Conservation (phyloP, 805 yeast species). For the Starmerella sirachaensis region DNA sequence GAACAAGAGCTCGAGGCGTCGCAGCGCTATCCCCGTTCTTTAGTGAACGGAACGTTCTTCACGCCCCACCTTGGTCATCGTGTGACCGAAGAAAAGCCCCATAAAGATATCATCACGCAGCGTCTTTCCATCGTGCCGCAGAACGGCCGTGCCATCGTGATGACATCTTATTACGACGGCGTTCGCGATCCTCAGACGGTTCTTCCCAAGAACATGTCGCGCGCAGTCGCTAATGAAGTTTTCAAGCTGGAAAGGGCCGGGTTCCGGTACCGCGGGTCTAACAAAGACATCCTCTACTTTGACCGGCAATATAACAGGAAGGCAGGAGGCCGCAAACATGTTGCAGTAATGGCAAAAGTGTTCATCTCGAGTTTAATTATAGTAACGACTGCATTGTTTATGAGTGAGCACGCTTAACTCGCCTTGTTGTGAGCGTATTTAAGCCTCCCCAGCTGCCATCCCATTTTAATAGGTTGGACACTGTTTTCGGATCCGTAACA, state of each 20-base stretch:
- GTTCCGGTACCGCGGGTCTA: conserved; percentile 45
- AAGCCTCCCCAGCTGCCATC: conserved; percentile 69
- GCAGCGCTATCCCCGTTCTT: conserved; percentile 25
- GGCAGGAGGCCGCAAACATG: conserved; percentile 9
- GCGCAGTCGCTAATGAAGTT: conserved; percentile 25
- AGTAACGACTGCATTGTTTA: conserved; percentile 14
- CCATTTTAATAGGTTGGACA: conserved; percentile 56
- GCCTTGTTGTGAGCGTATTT: conserved; percentile 13
- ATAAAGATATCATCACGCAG: conserved; percentile 2
- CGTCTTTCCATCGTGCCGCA: conserved; percentile 14
- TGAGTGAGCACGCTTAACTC: conserved; percentile 12
- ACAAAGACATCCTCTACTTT: conserved; percentile 33
- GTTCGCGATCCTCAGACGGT: neutral
- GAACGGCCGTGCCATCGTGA: conserved; percentile 1
- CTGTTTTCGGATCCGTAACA: conserved; percentile 47
- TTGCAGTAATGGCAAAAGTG: conserved; percentile 1
- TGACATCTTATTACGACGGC: conserved; percentile 5
- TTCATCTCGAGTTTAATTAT: conserved; percentile 7
- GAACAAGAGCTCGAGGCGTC: neutral
- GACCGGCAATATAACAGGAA: conserved; percentile 6
- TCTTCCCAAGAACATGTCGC: conserved; percentile 8
- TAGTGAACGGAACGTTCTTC: conserved; percentile 35
- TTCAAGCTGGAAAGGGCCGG: conserved; percentile 35
- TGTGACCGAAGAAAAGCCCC: too few relatives aligned
- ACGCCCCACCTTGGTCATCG: conserved; percentile 30